Percentiles rank a stretch among this genome's conserved stretches.
phyloP scores from a whole-genome alignment of 148 eudicot species.

The Rhododendron molle region DNA sequence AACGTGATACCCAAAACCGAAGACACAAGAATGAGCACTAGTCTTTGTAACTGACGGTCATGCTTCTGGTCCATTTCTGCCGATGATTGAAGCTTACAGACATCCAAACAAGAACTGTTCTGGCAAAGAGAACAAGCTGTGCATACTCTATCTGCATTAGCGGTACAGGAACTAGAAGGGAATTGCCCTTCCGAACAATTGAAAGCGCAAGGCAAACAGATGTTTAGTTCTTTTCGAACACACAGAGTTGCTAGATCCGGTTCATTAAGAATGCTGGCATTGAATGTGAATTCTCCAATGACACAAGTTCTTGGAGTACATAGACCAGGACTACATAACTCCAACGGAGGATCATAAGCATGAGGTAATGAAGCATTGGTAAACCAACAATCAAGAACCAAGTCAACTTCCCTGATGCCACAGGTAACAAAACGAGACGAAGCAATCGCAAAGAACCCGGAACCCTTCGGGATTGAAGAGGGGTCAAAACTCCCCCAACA shows the following conservation, averaged over 20 bases:
- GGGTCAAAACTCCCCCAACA: conserved; percentile 87
- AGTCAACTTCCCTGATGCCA: conserved; percentile 80
- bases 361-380: conserved; percentile 24
- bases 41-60: conserved; percentile 41
- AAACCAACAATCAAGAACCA: conserved; percentile 89
- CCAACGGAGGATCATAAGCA: conserved; percentile 77
- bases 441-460: conserved; percentile 68
- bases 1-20: conserved; percentile 55
- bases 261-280: conserved; percentile 70
- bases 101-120: conserved; percentile 71
- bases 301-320: conserved; percentile 55
- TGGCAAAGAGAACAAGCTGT: conserved; percentile 90
- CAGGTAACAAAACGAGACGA: conserved; percentile 61
- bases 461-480: conserved; percentile 60
- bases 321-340: conserved; percentile 85
- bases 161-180: conserved; percentile 60
- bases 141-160: conserved; percentile 71
- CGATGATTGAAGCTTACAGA: conserved; percentile 52
- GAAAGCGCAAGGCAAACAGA: conserved; percentile 77
- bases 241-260: conserved; percentile 71
- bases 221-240: conserved; percentile 52
- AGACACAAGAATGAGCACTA: conserved; percentile 59
- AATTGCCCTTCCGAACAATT: conserved; percentile 73
- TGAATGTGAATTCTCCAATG: conserved; percentile 54
- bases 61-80: conserved; percentile 36